Conservation (phyloP, 139 green algal species). For the Limnomonas spitsbergensis region DNA sequence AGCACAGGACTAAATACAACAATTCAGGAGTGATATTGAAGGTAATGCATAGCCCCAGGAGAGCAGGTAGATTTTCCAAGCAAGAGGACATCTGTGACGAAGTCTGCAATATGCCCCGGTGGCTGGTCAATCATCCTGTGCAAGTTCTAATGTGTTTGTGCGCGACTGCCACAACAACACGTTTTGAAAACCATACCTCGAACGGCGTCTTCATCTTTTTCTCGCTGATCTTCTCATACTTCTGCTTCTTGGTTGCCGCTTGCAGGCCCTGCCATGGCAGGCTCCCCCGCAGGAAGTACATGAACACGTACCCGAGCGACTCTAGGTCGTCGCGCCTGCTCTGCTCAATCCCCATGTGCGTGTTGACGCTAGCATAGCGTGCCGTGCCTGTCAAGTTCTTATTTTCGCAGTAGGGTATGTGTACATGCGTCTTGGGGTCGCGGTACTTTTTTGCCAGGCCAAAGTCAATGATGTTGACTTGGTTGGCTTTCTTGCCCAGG, state of each 20-base stretch:
- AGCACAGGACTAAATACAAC: no score
- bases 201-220: constrained; percentile 98
- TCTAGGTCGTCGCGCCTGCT: constrained; percentile 91
- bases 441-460: constrained; percentile 96
- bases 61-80: no score
- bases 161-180: no score
- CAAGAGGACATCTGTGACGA: no score
- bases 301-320: constrained; percentile 80
- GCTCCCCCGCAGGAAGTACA: constrained; percentile 97
- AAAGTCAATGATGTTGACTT: constrained; percentile 99
- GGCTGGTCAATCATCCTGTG: no score
- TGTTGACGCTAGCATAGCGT: constrained; percentile 97
- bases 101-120: no score
- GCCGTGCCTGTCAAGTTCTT: constrained; percentile 96
- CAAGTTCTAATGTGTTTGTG: no score
- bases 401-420: constrained; percentile 99
- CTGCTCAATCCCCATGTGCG: constrained; percentile 98
- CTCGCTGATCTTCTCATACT: constrained; percentile 99
- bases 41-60: no score
- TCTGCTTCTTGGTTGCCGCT: constrained; percentile 99
- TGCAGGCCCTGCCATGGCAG: constrained; percentile 96
- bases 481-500: constrained; percentile 92
- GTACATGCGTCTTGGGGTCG: constrained; percentile 94
- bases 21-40: no score
- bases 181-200: constrained; percentile 62